phyloP scores from a whole-genome alignment of 2,329 filamentous ascomycete genomes.

The Monosporascus ibericus region DNA sequence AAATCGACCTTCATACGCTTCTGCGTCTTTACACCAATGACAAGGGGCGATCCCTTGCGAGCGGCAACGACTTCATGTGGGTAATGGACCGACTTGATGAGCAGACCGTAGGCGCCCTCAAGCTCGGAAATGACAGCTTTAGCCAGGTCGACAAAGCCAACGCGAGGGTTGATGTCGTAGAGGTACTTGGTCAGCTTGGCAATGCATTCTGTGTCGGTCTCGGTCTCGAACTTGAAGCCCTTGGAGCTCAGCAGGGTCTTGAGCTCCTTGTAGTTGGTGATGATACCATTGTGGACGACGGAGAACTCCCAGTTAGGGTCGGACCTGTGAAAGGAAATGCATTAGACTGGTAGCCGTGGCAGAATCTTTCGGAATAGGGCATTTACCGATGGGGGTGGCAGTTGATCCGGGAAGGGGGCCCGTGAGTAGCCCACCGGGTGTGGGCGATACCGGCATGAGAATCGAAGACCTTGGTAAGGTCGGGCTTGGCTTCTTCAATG shows the following conservation, averaged over 20 bases:
- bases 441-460: constrained; percentile 98
- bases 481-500: constrained; percentile 75
- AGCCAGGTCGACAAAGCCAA: constrained; percentile 92
- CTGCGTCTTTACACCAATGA: constrained; percentile 93
- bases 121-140: constrained; percentile 99
- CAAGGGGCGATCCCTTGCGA: constrained; percentile 95
- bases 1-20: constrained; percentile 99
- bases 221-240: constrained; percentile 98
- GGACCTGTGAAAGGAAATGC: constrained; percentile 53
- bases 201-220: constrained; percentile 99
- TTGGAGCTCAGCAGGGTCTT: constrained; percentile 89
- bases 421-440: constrained; percentile 98
- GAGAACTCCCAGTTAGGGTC: constrained; percentile 94
- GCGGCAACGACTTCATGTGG: constrained; percentile 96
- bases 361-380: constrained; percentile 9
- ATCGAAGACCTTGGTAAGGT: constrained; percentile 90
- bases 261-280: constrained; percentile 99
- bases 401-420: constrained; percentile 85
- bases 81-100: constrained; percentile 98
- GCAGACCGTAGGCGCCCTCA: constrained; percentile 91
- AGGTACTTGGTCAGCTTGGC: constrained; percentile 98
- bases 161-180: constrained; percentile 86
- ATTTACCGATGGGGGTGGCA: constrained; percentile 95
- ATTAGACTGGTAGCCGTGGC: constrained; percentile 17
- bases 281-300: constrained; percentile 99